These are phyloP conservation scores for Raffaelea arxii DNA, from an alignment of 2,329 filamentous ascomycete genomes.

Conservation along the genomic window DNA sequence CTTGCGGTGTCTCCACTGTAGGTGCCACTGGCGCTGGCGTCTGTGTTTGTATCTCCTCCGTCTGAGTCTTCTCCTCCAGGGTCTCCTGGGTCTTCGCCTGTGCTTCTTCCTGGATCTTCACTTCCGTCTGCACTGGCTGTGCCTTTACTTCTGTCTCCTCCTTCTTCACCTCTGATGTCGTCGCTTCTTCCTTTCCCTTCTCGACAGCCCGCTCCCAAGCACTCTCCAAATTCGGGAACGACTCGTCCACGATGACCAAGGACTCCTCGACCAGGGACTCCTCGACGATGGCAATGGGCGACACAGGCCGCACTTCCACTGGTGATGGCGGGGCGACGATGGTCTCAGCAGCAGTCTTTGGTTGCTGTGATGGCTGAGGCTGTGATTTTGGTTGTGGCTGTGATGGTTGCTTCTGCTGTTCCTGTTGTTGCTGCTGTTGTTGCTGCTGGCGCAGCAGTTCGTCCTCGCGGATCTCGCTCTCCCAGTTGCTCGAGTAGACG, in stretches of 20 bases:
- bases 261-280: constrained; percentile 33
- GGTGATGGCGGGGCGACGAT: constrained; percentile 9
- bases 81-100: no score
- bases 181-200: no score
- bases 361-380: neutral
- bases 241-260: constrained; percentile 39
- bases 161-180: no score
- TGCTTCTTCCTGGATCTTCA: no score
- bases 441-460: constrained; percentile 24
- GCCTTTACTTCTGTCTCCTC: no score
- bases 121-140: no score
- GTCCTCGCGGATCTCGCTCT: constrained; percentile 50
- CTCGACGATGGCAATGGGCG: neutral
- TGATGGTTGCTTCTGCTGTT: neutral
- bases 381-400: neutral
- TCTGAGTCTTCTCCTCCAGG: no score
- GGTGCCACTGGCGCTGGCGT: no score
- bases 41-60: no score
- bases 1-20: no score
- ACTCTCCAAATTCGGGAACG: constrained; percentile 48
- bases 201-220: constrained; percentile 59
- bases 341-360: neutral
- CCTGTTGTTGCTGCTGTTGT: constrained; percentile 9
- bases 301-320: no score
- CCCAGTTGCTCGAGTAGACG: constrained; percentile 79